phyloP scores from a whole-genome alignment of 148 eudicot genomes.

The Fagopyrum tataricum region DNA sequence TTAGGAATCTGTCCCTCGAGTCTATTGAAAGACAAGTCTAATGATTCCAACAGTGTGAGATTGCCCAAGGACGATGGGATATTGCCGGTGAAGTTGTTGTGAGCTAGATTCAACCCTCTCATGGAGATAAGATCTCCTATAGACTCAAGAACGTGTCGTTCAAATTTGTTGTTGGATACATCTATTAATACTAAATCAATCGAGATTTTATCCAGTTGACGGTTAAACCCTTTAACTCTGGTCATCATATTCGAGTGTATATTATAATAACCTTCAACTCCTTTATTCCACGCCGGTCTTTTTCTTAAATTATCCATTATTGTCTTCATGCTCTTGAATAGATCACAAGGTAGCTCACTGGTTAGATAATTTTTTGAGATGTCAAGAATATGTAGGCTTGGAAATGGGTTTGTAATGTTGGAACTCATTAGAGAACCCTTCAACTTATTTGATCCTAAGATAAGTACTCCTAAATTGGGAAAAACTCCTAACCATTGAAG shows the following conservation, averaged over 20 bases:
- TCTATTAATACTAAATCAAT: slow-evolving; percentile 8
- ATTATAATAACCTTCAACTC: not conserved
- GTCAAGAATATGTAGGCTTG: slow-evolving; percentile 12
- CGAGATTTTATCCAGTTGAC: not conserved
- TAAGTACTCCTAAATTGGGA: not conserved
- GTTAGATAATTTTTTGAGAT: slow-evolving; percentile 18
- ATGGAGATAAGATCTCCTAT: slow-evolving; percentile 14
- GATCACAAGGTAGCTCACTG: slow-evolving; percentile 7
- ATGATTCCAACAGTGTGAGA: slow-evolving; percentile 14
- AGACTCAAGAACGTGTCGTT: slow-evolving; percentile 16
- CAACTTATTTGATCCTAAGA: slow-evolving; percentile 7
- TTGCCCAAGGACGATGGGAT: slow-evolving; percentile 20
- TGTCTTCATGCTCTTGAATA: slow-evolving; percentile 13
- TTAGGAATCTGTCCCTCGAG: slow-evolving; percentile 21
- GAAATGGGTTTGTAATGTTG: not conserved
- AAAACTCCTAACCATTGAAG: slow-evolving; percentile 14
- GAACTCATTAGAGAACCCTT: not conserved
- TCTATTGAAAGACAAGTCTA: slow-evolving; percentile 23
- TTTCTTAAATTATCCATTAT: too few relatives aligned
- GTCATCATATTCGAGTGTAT: not conserved
- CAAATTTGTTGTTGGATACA: slow-evolving; percentile 22
- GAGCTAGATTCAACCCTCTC: slow-evolving; percentile 17
- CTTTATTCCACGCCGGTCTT: too few relatives aligned
- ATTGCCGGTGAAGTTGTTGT: slow-evolving; percentile 17
- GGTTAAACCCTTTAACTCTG: not conserved